Evolutionary conservation across 2,329 filamentous ascomycete species (phyloP).

Genomic region (Knoxdaviesia proteae): DNA sequence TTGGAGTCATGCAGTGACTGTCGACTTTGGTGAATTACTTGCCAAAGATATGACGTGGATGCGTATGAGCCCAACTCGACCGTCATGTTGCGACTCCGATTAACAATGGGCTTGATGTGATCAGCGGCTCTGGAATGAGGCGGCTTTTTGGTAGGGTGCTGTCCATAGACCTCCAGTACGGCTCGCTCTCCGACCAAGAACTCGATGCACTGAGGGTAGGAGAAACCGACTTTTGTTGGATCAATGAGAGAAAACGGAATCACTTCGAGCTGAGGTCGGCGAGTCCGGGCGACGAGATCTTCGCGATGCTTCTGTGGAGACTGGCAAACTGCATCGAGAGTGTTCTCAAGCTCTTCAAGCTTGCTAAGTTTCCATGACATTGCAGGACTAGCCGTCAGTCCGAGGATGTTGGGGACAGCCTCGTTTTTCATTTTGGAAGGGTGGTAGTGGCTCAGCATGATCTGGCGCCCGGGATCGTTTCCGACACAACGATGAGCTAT

Average conservation of each 20-base stretch:
- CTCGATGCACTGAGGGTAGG: too few relatives aligned
- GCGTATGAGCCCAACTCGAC: too few relatives aligned
- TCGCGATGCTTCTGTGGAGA: slow-evolving; percentile 48
- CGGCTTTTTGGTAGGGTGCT: too few relatives aligned
- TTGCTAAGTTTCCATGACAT: slow-evolving; percentile 33
- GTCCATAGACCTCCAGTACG: too few relatives aligned
- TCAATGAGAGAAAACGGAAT: slow-evolving; percentile 12
- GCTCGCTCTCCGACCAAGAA: too few relatives aligned
- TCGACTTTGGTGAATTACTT: too few relatives aligned
- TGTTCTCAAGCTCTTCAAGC: slow-evolving; percentile 42
- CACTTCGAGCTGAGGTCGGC: slow-evolving; percentile 35
- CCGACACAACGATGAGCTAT: slow-evolving; percentile 54
- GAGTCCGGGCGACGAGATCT: slow-evolving; percentile 47
- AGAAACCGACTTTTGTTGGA: background rate
- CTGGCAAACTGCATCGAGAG: slow-evolving; percentile 47
- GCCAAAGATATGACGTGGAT: too few relatives aligned
- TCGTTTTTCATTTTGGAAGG: slow-evolving; percentile 16
- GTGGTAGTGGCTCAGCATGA: slow-evolving; percentile 58
- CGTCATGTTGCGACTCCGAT: too few relatives aligned
- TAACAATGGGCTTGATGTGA: too few relatives aligned
- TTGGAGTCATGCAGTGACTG: too few relatives aligned
- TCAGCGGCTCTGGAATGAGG: too few relatives aligned
- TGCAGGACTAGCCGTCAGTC: slow-evolving; percentile 63
- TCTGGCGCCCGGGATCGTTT: slow-evolving; percentile 41
- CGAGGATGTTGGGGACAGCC: slow-evolving; percentile 45